Base-by-base conservation (phyloP, 2,329 filamentous ascomycete species). In the Calonectria pseudoturangicola region DNA sequence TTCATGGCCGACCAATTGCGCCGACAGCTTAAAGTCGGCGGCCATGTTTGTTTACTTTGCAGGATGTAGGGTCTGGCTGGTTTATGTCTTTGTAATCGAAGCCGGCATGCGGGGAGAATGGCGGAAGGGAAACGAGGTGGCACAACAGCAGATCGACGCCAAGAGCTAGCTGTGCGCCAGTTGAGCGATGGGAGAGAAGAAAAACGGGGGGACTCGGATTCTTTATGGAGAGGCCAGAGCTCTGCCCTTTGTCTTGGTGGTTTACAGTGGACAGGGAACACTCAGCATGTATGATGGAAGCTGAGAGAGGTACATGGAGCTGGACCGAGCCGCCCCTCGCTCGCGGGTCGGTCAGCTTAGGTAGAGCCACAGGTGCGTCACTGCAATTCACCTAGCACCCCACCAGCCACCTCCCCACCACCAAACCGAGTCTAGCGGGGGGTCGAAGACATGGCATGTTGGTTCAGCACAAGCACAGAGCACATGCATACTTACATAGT, bases 11-110 rank as follows among this genome's bases (percentile, higher is more conserved):
- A 92, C 88, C 77, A 99, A 90, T 82, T 95, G 94, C 78, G 96
- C 95, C 74, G 97, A 98, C 81, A 99, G 92, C 90, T 96, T 98
- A 89, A 95, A 98, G 83, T 95, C 93, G 84, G 89, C 87, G 93
- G 96, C 71, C 63, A 66, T 74, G 48, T 45, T 78, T 73, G 74
- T 70, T 25, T 51, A 28, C 39, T 41, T 45, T 50, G 48, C 5
- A n/a, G 54, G 62, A 56, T 96, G 79, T 41, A 79, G 67, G 62
- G 45, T 66, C 51, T 54, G 27, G 41, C 21, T 58, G 30, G 54
- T 58, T 39, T 39, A 58, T 15, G 58, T 43, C 39, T 45, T 62
- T 66, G 62, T 63, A 36, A 51, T 41, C 36, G 70, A 66, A 66
- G 73, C 51, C 36, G 39, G 28, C 33, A 66, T 63, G 62, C 25